Evolutionary conservation across 371 early-diverging fungal species (phyloP), one percentile per base, ranked within the genome.

Genomic region (Coemansia sp.): DNA sequence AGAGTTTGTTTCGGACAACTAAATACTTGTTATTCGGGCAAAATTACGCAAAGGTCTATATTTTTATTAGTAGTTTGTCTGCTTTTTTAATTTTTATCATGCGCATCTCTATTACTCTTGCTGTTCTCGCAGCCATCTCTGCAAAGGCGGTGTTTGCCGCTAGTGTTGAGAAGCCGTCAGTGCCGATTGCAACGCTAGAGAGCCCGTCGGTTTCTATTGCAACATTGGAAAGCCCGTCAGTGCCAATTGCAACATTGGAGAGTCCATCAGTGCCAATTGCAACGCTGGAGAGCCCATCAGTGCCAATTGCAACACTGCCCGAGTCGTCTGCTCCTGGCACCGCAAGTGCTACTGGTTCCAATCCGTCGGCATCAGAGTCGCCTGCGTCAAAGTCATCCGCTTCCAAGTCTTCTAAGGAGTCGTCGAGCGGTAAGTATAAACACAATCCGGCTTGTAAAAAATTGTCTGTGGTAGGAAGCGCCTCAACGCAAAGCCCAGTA

Each of bases 101-200:
- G 71, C 71, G 71, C 44, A 36, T 54, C 36, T 28, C 63, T 21
- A 44, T 71, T 46, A 57, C 71, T 21, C 46, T 71, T 48, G 67
- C 71, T 1, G 23, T 63, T 17, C 4, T 67, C 60, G 67, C 71
- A 13, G 71, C 63, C 9, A 29, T 71, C 40, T 54, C 71, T 5
- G 66, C 66, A 32, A 67, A 66, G 49, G 28, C 56, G 1, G 67
- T 60, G 44, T 26, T 67, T 17, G 48, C n/a, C 56, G 12, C 26
- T 26, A 48, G 28, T 1, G 15, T 46, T 5, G 15, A 7, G 26
- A 13, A n/a, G 15, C 55, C 29, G 29, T 29, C n/a, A 1, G n/a
- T 6, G n/a, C 36, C 36, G 11, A 32, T 32, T 1, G 36, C 36
- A 8, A 32, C 36, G 8, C 9, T 32, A 9, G 36, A 32, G 36